Evolutionary conservation across 2,329 filamentous ascomycete genomes (phyloP), one percentile per base, ranked within the genome.

Genomic region (Diplodia sapinea): DNA sequence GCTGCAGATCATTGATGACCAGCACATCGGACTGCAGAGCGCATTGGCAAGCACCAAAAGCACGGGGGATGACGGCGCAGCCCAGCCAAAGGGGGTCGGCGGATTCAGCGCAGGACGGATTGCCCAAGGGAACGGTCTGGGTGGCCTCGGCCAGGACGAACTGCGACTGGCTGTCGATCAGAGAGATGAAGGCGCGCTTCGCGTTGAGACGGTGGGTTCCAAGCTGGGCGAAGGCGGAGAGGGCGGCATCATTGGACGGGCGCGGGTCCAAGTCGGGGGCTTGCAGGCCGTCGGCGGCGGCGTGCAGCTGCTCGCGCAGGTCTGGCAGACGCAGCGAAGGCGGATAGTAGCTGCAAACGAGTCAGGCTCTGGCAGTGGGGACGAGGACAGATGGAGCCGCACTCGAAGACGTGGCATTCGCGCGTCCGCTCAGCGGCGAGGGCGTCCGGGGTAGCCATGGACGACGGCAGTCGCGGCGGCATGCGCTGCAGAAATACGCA

Each of bases 101-200:
- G 3, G 65, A 77, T 74, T 6, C 13, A 26, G 4, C 1, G 68
- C 62, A 15, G 71, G 57, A 73, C 71, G 1, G 74, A 68, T 71
- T 77, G 38, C 74, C 69, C 1, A 76, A 63, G 0, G 74, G 77
- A 9, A 75, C 57, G 3, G 75, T 75, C 23, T 69, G 69, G 12
- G 76, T 79, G n/a, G 75, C 76, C 68, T 78, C 77, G 13, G 76
- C 76, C 4, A 79, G 71, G 38, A 78, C 73, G 66, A 74, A 77
- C 71, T 75, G 76, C 69, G 76, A 72, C 36, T 70, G 72, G 33
- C 76, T 71, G 68, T 79, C 78, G 72, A 79, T 78, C 70, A 79
- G 77, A 66, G 76, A 78, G 38, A 79, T 76, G 36, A 79, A 68
- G 57, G 75, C 77, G 54, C 78, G 71, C 12, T 74, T 73, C 1